These are phyloP conservation scores for Paramecium caudatum DNA, from an alignment of 73 alveolate genomes.

Conservation along the genomic window DNA sequence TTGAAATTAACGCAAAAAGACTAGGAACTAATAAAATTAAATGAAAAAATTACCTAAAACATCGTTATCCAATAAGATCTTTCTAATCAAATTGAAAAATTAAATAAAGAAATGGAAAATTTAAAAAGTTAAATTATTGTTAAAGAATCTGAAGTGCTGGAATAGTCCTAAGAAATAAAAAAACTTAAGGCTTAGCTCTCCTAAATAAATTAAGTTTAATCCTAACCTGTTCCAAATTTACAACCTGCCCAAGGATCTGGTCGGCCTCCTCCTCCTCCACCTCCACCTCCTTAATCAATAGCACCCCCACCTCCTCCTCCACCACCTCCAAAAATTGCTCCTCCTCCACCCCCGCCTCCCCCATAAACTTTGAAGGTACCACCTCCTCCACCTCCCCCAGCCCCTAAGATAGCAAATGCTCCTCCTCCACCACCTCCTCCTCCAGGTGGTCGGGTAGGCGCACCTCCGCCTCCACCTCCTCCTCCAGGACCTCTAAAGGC, in stretches of 20 bases:
- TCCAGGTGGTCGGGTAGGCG: slow-evolving; percentile 78
- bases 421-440: slow-evolving; percentile 76
- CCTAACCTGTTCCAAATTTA: too few species aligned
- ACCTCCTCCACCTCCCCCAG: slow-evolving; percentile 69
- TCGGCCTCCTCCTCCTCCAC: slow-evolving; percentile 11
- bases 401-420: background rate
- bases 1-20: background rate
- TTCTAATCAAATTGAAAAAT: background rate
- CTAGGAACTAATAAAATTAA: background rate
- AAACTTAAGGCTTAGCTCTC: slow-evolving; percentile 6
- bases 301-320: slow-evolving; percentile 47
- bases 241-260: background rate
- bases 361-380: background rate
- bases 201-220: too few species aligned
- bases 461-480: slow-evolving; percentile 76
- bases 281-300: slow-evolving; percentile 20
- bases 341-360: slow-evolving; percentile 73
- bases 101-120: background rate
- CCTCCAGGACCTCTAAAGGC: slow-evolving; percentile 77
- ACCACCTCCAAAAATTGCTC: slow-evolving; percentile 68
- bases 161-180: background rate
- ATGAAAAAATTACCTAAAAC: slow-evolving; percentile 6
- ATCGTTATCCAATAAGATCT: background rate
- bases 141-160: background rate
- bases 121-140: background rate